Conservation (phyloP, 2,329 filamentous ascomycete species). For the Fusarium marasasianum region DNA sequence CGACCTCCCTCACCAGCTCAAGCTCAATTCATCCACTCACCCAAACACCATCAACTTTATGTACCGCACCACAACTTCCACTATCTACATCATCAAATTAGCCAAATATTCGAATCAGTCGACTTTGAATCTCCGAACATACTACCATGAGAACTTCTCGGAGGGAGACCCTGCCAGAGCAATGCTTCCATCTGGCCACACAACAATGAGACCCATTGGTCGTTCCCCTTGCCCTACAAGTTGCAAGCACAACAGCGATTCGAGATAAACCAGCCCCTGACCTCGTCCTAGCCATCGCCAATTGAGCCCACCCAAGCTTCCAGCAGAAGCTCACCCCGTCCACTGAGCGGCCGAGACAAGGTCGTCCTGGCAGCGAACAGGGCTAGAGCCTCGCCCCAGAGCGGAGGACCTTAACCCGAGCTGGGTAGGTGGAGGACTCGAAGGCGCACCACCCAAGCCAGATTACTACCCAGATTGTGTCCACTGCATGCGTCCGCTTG, state of each 20-base stretch:
- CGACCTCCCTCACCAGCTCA: slow-evolving; percentile 5
- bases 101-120: neutral
- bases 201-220: neutral
- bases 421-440: slow-evolving; percentile 35
- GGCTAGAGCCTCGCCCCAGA: slow-evolving; percentile 37
- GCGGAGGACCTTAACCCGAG: slow-evolving; percentile 33
- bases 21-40: slow-evolving; percentile 24
- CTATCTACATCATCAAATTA: slow-evolving; percentile 23
- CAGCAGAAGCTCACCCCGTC: slow-evolving; percentile 28
- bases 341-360: slow-evolving; percentile 30
- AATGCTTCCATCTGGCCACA: neutral
- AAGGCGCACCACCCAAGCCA: slow-evolving; percentile 36
- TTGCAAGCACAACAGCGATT: slow-evolving; percentile 19
- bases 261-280: slow-evolving; percentile 32
- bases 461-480: slow-evolving; percentile 33
- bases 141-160: neutral
- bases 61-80: slow-evolving; percentile 12
- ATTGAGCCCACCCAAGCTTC: slow-evolving; percentile 30
- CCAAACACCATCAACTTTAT: slow-evolving; percentile 22
- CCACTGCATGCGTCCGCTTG: slow-evolving; percentile 28
- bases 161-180: neutral
- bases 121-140: neutral
- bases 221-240: neutral
- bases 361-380: slow-evolving; percentile 32
- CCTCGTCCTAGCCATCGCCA: slow-evolving; percentile 28